Evolutionary conservation across 2,329 filamentous ascomycete genomes (phyloP).

Genomic region (Aspergillus quadricinctus): DNA sequence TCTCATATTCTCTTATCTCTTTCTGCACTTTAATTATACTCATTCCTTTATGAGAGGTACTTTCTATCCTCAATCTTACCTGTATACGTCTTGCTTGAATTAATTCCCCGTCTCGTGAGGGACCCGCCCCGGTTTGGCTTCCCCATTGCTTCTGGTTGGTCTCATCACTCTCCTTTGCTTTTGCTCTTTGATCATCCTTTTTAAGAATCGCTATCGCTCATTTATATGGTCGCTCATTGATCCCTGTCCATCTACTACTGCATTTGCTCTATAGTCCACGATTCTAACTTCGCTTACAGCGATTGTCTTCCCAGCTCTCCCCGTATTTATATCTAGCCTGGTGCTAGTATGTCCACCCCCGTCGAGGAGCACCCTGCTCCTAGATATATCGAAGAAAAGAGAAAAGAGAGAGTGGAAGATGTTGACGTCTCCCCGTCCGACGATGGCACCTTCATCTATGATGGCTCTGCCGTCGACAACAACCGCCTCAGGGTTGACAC

Average conservation of each 20-base stretch:
- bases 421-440: conserved; percentile 26
- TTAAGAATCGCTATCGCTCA: neutral
- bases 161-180: neutral
- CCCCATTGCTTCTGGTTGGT: neutral
- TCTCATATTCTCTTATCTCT: neutral
- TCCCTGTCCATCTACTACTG: neutral
- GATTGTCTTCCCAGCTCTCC: conserved; percentile 4
- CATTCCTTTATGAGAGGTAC: neutral
- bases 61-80: neutral
- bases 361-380: conserved; percentile 25
- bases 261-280: neutral
- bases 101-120: neutral
- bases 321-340: conserved; percentile 14
- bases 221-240: neutral
- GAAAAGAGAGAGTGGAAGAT: conserved; percentile 21
- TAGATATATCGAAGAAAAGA: conserved; percentile 23
- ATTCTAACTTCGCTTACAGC: neutral
- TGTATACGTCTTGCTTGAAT: neutral
- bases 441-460: conserved; percentile 28
- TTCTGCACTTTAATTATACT: neutral
- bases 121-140: neutral
- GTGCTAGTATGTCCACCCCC: conserved; percentile 35
- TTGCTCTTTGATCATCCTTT: neutral
- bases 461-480: conserved; percentile 12
- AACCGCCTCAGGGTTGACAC: conserved; percentile 27